Evolutionary conservation across 306 rosid species (phyloP).

Genomic region (Styphnolobium japonicum): DNA sequence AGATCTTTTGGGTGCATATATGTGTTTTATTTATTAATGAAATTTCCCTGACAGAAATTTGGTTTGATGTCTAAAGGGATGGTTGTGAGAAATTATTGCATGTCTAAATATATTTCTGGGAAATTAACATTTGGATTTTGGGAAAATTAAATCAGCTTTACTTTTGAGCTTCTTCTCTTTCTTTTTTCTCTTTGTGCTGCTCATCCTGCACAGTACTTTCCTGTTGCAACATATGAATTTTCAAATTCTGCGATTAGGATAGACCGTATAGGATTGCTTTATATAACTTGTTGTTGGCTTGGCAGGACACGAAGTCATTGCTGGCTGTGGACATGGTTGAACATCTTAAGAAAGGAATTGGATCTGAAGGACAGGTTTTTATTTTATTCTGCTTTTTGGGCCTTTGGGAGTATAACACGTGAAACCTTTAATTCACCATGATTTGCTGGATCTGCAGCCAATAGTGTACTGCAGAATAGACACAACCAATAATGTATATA

Average conservation of each 20-base stretch:
- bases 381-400: background rate
- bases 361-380: slow-evolving; percentile 76
- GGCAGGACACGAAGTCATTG: slow-evolving; percentile 58
- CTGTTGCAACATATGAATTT: slow-evolving; percentile 2
- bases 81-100: background rate
- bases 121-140: slow-evolving; percentile 3
- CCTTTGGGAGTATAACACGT: slow-evolving; percentile 15
- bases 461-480: background rate
- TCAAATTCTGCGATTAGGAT: background rate
- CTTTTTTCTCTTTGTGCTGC: background rate
- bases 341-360: slow-evolving; percentile 77
- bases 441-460: slow-evolving; percentile 15
- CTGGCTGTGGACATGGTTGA: slow-evolving; percentile 75
- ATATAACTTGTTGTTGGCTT: slow-evolving; percentile 14
- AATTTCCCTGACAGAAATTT: background rate
- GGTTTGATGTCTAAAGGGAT: slow-evolving; percentile 3
- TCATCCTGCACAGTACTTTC: background rate
- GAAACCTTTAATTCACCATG: background rate
- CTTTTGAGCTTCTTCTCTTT: background rate
- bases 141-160: background rate
- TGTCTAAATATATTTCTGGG: background rate
- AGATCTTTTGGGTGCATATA: background rate
- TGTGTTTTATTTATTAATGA: slow-evolving; percentile 1
- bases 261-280: background rate
- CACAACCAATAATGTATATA: background rate